Evolutionary conservation across 2,329 filamentous ascomycete species (phyloP).

Genomic region (Mycosphaerella sp.): DNA sequence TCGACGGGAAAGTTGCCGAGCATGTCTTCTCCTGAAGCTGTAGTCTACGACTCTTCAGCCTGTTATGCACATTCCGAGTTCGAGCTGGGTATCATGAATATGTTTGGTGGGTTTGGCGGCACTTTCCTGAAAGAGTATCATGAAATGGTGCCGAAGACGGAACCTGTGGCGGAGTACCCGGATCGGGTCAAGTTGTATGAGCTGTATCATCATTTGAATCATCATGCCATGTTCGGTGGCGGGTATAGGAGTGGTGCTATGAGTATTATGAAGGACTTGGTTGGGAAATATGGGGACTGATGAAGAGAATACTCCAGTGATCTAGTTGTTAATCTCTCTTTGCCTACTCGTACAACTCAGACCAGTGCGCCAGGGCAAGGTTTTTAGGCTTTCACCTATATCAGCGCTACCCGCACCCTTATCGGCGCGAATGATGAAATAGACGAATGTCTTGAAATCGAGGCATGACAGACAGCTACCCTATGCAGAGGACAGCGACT

Average conservation of each 20-base stretch:
- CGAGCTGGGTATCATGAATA: constrained; percentile 88
- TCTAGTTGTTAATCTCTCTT: too few relatives aligned
- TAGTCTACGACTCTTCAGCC: constrained; percentile 74
- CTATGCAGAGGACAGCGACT: too few relatives aligned
- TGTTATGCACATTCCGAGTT: constrained; percentile 86
- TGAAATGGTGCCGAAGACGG: constrained; percentile 65
- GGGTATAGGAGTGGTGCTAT: constrained; percentile 70
- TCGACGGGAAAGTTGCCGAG: constrained; percentile 57
- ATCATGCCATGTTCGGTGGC: constrained; percentile 70
- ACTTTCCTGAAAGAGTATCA: constrained; percentile 74
- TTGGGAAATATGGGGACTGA: constrained; percentile 59
- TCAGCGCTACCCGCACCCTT: too few relatives aligned
- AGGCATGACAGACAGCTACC: too few relatives aligned
- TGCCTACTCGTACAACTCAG: too few relatives aligned
- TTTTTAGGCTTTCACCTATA: too few relatives aligned
- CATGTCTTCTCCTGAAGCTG: constrained; percentile 55
- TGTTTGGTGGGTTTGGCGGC: constrained; percentile 83
- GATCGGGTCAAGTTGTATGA: constrained; percentile 78
- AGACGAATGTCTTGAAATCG: too few relatives aligned
- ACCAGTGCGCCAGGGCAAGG: too few relatives aligned
- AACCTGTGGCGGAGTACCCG: constrained; percentile 76
- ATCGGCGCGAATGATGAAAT: too few relatives aligned
- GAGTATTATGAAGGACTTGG: constrained; percentile 68
- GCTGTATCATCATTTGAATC: constrained; percentile 83
- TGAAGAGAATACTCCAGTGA: background rate